phyloP scores from a whole-genome alignment of 495 filamentous ascomycete genomes.

The Neurospora pannonica region DNA sequence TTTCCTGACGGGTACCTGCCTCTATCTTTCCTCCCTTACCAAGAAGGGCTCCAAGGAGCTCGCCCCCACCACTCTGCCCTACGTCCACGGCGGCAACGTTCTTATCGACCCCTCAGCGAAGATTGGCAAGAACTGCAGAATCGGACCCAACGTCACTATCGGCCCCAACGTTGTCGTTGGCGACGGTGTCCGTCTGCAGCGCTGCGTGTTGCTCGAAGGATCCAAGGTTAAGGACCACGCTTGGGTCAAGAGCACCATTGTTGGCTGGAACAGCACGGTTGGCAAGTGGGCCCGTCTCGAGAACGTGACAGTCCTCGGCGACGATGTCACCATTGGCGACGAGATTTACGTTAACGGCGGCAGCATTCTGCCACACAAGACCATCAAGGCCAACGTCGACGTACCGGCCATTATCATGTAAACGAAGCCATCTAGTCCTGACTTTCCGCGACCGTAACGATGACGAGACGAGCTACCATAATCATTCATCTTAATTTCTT shows the following conservation, averaged over 20 bases:
- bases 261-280: slow-evolving; percentile 96
- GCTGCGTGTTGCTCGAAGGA: slow-evolving; percentile 80
- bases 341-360: slow-evolving; percentile 99
- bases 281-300: slow-evolving; percentile 94
- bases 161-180: slow-evolving; percentile 91
- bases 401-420: slow-evolving; percentile 86
- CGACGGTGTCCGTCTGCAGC: slow-evolving; percentile 89
- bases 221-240: slow-evolving; percentile 98
- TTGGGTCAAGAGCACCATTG: slow-evolving; percentile 98
- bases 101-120: slow-evolving; percentile 91
- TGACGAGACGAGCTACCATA: neutral
- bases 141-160: slow-evolving; percentile 95
- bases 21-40: slow-evolving; percentile 87
- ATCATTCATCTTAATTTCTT: neutral
- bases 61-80: slow-evolving; percentile 62
- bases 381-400: slow-evolving; percentile 97
- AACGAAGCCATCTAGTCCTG: slow-evolving; percentile 1
- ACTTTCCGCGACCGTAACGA: neutral
- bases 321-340: slow-evolving; percentile 98
- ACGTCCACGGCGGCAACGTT: slow-evolving; percentile 91
- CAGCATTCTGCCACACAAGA: slow-evolving; percentile 94
- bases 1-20: slow-evolving; percentile 91
- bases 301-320: slow-evolving; percentile 93
- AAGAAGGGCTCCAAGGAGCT: slow-evolving; percentile 89
- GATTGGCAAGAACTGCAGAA: slow-evolving; percentile 97